These are phyloP conservation scores for Lecanicillium sp. DNA, from an alignment of 2,329 filamentous ascomycete genomes.

Conservation along the genomic window DNA sequence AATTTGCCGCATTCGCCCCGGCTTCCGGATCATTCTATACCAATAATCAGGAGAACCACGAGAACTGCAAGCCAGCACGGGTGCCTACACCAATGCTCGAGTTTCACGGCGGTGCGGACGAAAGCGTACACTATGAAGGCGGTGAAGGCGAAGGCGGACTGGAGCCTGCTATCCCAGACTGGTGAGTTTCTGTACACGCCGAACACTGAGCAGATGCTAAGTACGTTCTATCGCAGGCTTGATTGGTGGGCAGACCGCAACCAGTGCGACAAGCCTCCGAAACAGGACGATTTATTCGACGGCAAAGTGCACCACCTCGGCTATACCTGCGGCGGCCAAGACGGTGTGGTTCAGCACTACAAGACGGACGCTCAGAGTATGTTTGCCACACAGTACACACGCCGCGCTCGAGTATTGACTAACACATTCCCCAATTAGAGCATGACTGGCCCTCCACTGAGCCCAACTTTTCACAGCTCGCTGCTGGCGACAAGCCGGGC, in stretches of 20 bases:
- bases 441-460: slow-evolving; percentile 39
- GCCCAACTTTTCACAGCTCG: slow-evolving; percentile 34
- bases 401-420: not conserved
- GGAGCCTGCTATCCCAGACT: slow-evolving; percentile 30
- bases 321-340: slow-evolving; percentile 31
- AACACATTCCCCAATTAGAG: slow-evolving; percentile 11
- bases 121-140: slow-evolving; percentile 33
- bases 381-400: not conserved
- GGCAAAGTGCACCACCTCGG: slow-evolving; percentile 33
- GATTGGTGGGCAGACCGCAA: slow-evolving; percentile 33
- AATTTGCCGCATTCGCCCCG: slow-evolving; percentile 38
- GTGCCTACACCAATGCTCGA: slow-evolving; percentile 33
- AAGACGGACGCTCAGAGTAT: slow-evolving; percentile 31
- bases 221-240: slow-evolving; percentile 20
- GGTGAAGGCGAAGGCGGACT: slow-evolving; percentile 32
- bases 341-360: slow-evolving; percentile 34
- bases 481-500: slow-evolving; percentile 29
- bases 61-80: slow-evolving; percentile 28
- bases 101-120: slow-evolving; percentile 37
- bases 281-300: slow-evolving; percentile 23
- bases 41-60: slow-evolving; percentile 25
- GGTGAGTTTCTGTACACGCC: slow-evolving; percentile 9
- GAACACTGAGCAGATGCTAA: not conserved
- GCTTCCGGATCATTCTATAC: slow-evolving; percentile 39
- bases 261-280: slow-evolving; percentile 22